phyloP scores from a whole-genome alignment of 1,139 yeast species.

The Hyphopichia khmerensis region DNA sequence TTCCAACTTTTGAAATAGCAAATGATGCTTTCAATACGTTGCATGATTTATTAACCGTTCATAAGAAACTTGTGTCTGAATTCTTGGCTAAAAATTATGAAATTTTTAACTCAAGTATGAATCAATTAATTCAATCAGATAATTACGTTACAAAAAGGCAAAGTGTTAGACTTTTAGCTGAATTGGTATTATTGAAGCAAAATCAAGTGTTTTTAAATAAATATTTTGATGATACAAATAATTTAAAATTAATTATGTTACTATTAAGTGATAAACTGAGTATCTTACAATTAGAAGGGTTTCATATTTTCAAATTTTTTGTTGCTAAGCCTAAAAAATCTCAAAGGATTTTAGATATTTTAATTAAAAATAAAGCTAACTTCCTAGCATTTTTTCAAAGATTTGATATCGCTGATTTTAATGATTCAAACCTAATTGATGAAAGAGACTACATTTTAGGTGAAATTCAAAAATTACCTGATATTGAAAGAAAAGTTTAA shows the following conservation, averaged over 20 bases:
- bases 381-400: constrained; percentile 66
- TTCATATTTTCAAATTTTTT: constrained; percentile 88
- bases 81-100: constrained; percentile 60
- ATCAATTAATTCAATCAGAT: constrained; percentile 66
- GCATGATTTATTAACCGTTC: constrained; percentile 66
- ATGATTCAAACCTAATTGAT: constrained; percentile 68
- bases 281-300: constrained; percentile 86
- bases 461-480: constrained; percentile 71
- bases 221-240: constrained; percentile 79
- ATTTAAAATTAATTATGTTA: constrained; percentile 82
- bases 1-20: constrained; percentile 81
- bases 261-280: constrained; percentile 84
- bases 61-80: constrained; percentile 66
- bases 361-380: constrained; percentile 78
- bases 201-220: constrained; percentile 72
- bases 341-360: constrained; percentile 73
- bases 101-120: constrained; percentile 59
- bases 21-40: constrained; percentile 85
- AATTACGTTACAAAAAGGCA: constrained; percentile 94
- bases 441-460: constrained; percentile 80
- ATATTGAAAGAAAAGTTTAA: constrained; percentile 19
- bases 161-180: constrained; percentile 74
- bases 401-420: constrained; percentile 63
- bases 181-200: constrained; percentile 70
- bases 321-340: constrained; percentile 93